Evolutionary conservation across 2,329 filamentous ascomycete genomes (phyloP).

Genomic region (Pyricularia grisea): DNA sequence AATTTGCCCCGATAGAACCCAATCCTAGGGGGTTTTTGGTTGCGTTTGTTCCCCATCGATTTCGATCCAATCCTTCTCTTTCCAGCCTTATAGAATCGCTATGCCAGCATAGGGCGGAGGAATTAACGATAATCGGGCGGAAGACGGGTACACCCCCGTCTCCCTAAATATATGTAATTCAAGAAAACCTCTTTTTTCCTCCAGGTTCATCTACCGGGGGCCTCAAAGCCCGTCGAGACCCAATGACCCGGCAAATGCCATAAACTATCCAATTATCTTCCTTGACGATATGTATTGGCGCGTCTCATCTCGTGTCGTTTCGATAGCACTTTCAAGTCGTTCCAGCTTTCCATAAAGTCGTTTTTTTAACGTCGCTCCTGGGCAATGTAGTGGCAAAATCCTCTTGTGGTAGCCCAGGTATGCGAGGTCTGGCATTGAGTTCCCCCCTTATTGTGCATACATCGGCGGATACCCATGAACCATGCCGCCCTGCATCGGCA

Average conservation of each 20-base stretch:
- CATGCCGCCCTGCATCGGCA: neutral
- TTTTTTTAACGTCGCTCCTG: neutral
- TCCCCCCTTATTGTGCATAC: neutral
- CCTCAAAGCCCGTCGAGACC: neutral
- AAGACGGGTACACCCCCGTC: neutral
- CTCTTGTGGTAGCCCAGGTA: neutral
- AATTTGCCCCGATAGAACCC: neutral
- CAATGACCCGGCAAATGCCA: neutral
- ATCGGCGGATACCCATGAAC: neutral
- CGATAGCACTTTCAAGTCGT: neutral
- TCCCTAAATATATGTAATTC: neutral
- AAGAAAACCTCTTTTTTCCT: neutral
- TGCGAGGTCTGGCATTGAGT: neutral
- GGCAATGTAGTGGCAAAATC: neutral
- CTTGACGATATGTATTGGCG: neutral
- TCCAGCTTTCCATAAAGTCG: neutral
- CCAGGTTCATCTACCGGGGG: neutral
- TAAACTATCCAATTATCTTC: neutral
- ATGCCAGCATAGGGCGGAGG: neutral
- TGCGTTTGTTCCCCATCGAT: neutral
- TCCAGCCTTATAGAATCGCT: neutral
- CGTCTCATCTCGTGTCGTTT: neutral
- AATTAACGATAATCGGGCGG: neutral
- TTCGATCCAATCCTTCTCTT: neutral
- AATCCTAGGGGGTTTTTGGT: neutral